Percentiles rank a stretch among this genome's conserved stretches.
Conservation (phyloP, 2,329 filamentous ascomycete species). For the Paraphaeosphaeria sporulosa region DNA sequence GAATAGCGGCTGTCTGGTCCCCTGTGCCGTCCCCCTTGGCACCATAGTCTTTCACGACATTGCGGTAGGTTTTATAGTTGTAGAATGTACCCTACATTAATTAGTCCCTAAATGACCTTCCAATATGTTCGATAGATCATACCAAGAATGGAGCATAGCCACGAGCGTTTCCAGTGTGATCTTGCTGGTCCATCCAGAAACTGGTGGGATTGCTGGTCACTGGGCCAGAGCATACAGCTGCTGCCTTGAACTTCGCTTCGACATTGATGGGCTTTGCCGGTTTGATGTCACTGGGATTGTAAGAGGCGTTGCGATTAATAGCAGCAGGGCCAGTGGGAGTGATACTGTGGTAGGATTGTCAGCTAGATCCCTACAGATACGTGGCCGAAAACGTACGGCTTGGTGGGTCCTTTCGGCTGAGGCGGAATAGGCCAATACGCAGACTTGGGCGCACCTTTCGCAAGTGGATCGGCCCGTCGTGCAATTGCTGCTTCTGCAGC, state of each 20-base stretch:
- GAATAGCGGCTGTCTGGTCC: conserved; percentile 84
- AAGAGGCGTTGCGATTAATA: conserved; percentile 5
- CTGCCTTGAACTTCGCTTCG: background rate
- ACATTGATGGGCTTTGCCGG: background rate
- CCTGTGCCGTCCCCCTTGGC: conserved; percentile 86
- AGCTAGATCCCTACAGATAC: background rate
- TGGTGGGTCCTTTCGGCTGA: background rate
- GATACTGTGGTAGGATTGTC: background rate
- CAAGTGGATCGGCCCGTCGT: conserved; percentile 2
- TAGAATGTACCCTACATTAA: background rate
- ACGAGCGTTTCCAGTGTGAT: conserved; percentile 7
- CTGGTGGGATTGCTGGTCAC: conserved; percentile 5
- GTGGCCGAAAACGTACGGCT: conserved; percentile 1
- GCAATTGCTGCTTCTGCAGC: background rate
- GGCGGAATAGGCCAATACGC: conserved; percentile 11
- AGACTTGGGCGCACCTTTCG: conserved; percentile 7
- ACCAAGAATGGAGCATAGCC: conserved; percentile 13
- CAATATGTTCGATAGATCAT: background rate
- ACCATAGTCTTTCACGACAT: conserved; percentile 56
- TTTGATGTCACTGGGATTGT: conserved; percentile 5
- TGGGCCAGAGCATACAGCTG: conserved; percentile 8
- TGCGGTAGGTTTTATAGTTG: conserved; percentile 10
- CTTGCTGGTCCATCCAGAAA: conserved; percentile 14
- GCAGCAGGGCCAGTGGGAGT: background rate
- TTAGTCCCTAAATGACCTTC: background rate